Evolutionary conservation across 2,329 filamentous ascomycete genomes (phyloP).

Genomic region (Parafenestella ontariensis): DNA sequence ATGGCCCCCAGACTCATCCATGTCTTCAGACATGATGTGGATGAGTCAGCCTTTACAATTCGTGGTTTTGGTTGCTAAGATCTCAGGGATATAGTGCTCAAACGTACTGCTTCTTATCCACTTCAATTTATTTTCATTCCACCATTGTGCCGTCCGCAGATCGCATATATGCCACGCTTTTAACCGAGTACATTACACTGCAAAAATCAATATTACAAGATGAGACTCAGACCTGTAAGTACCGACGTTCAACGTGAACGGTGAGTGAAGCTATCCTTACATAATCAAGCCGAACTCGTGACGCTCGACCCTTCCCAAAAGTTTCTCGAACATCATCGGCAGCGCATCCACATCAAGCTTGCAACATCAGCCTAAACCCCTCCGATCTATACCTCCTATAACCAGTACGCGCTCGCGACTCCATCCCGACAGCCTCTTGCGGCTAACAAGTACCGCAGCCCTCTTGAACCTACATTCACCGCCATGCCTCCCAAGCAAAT

Average conservation of each 20-base stretch:
- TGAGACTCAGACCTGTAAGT: no score
- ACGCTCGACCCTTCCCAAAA: conserved; percentile 25
- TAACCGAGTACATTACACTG: no score
- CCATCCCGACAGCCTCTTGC: neutral
- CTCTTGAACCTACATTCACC: neutral
- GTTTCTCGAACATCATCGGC: conserved; percentile 32
- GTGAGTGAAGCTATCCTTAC: neutral
- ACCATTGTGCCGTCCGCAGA: no score
- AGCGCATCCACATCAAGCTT: conserved; percentile 15
- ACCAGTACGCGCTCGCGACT: conserved; percentile 7
- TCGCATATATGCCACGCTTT: no score
- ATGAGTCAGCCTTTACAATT: no score
- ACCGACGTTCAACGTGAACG: no score
- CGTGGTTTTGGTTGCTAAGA: no score
- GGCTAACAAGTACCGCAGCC: conserved; percentile 2
- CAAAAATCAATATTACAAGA: no score
- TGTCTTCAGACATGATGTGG: no score
- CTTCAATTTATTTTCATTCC: no score
- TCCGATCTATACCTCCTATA: neutral
- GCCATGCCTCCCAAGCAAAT: conserved; percentile 43
- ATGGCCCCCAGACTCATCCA: no score
- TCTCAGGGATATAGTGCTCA: neutral
- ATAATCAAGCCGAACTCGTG: conserved; percentile 8
- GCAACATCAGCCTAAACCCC: conserved; percentile 5
- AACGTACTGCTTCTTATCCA: no score